phyloP scores from a whole-genome alignment of 805 yeast genomes.

The Blastobotrys robertii region DNA sequence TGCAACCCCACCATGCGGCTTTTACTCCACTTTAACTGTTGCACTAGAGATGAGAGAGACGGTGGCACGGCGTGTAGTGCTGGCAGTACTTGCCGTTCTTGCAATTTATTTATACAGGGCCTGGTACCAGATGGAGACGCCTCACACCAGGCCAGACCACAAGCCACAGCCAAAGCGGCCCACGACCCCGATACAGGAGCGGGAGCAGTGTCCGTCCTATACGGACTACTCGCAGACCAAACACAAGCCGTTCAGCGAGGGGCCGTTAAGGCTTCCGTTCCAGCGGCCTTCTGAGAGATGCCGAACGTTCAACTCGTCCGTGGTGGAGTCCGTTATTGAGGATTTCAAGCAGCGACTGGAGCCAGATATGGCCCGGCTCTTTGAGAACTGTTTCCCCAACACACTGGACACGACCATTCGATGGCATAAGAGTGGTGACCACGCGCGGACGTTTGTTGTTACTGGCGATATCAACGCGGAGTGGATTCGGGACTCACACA shows the following conservation, averaged over 20 bases:
- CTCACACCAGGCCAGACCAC: too few relatives aligned
- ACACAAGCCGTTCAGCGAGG: conserved; percentile 52
- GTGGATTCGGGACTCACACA: conserved; percentile 82
- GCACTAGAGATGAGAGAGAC: too few relatives aligned
- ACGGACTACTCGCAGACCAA: conserved; percentile 43
- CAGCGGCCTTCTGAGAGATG: conserved; percentile 70
- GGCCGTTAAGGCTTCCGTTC: conserved; percentile 48
- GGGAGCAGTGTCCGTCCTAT: conserved; percentile 47
- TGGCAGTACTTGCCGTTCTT: too few relatives aligned
- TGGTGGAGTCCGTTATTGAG: conserved; percentile 50
- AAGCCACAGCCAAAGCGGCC: too few relatives aligned
- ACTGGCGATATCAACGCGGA: conserved; percentile 94
- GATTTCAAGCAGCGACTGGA: conserved; percentile 46
- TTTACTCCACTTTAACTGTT: too few relatives aligned
- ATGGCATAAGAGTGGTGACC: conserved; percentile 40
- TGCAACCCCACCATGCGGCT: too few relatives aligned
- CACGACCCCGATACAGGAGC: background rate
- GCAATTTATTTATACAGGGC: too few relatives aligned
- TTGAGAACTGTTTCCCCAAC: conserved; percentile 80
- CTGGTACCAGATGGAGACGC: too few relatives aligned
- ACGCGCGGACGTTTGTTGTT: conserved; percentile 63
- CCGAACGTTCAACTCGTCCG: conserved; percentile 57
- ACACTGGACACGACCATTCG: conserved; percentile 80
- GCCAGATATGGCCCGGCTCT: conserved; percentile 59
- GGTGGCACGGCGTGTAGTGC: too few relatives aligned